Conservation (phyloP, 306 rosid genomes). For the Trichosanthes truncata region DNA sequence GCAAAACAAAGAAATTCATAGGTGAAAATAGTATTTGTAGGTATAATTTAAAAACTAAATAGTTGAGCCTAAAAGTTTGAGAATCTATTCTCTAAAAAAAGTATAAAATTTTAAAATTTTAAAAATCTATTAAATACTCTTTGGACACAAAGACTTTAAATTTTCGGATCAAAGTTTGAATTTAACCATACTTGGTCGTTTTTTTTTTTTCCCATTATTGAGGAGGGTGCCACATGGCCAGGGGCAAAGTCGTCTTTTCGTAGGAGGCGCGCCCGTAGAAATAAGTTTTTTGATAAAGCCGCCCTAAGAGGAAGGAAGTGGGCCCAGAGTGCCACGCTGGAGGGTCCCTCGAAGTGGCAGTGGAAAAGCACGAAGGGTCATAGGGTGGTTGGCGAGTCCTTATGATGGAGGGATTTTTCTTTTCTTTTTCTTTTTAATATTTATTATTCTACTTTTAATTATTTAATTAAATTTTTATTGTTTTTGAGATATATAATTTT, state of each 20-base stretch:
- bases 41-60: too few relatives aligned
- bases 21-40: too few relatives aligned
- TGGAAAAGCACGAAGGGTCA: not conserved
- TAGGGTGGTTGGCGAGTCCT: constrained; percentile 4
- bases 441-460: not conserved
- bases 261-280: constrained; percentile 1
- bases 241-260: constrained; percentile 2
- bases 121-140: too few relatives aligned
- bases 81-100: too few relatives aligned
- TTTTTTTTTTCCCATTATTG: too few relatives aligned
- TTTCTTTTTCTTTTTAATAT: not conserved
- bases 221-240: not conserved
- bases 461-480: not conserved
- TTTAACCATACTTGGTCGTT: too few relatives aligned
- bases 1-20: too few relatives aligned
- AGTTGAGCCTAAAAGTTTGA: too few relatives aligned
- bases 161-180: too few relatives aligned
- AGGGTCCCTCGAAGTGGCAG: not conserved
- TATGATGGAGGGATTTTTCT: not conserved
- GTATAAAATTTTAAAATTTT: too few relatives aligned
- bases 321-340: constrained; percentile 2
- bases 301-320: not conserved
- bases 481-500: not conserved
- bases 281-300: constrained; percentile 5
- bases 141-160: too few relatives aligned